Evolutionary conservation across 2,329 filamentous ascomycete species (phyloP).

Genomic region (Apiospora pterosperma): DNA sequence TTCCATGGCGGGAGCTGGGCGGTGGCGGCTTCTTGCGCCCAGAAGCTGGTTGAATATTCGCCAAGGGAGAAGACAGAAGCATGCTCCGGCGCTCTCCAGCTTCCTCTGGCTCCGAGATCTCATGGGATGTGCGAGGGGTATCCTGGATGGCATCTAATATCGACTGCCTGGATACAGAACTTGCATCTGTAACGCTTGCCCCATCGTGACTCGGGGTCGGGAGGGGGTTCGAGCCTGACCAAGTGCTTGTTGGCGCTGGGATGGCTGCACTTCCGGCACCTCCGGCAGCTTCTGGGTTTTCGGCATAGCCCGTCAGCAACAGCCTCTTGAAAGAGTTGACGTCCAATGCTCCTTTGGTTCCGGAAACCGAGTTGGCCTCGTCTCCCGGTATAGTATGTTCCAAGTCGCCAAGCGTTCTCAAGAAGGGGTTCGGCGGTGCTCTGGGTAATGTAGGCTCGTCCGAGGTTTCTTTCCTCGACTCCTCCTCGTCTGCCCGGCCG

Average conservation of each 20-base stretch:
- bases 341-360: constrained; percentile 54
- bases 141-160: constrained; percentile 49
- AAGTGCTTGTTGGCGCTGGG: constrained; percentile 5
- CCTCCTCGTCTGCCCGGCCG: constrained; percentile 12
- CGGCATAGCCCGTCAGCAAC: constrained; percentile 68
- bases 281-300: constrained; percentile 22
- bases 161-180: constrained; percentile 57
- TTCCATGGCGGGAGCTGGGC: constrained; percentile 72
- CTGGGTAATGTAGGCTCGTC: constrained; percentile 18
- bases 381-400: constrained; percentile 34
- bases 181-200: constrained; percentile 55
- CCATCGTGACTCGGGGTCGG: constrained; percentile 30
- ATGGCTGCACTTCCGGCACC: constrained; percentile 8
- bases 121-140: constrained; percentile 57
- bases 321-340: constrained; percentile 76
- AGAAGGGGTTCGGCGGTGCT: constrained; percentile 51
- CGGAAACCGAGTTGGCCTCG: constrained; percentile 28
- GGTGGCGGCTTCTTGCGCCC: constrained; percentile 62
- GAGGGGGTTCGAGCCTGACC: constrained; percentile 19
- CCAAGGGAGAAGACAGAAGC: constrained; percentile 21
- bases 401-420: constrained; percentile 50
- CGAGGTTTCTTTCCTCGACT: constrained; percentile 9
- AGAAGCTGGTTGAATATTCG: constrained; percentile 16
- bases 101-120: constrained; percentile 50
- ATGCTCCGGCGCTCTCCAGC: constrained; percentile 40